phyloP scores from a whole-genome alignment of 805 yeast species.

The Monosporozyma solicola region DNA sequence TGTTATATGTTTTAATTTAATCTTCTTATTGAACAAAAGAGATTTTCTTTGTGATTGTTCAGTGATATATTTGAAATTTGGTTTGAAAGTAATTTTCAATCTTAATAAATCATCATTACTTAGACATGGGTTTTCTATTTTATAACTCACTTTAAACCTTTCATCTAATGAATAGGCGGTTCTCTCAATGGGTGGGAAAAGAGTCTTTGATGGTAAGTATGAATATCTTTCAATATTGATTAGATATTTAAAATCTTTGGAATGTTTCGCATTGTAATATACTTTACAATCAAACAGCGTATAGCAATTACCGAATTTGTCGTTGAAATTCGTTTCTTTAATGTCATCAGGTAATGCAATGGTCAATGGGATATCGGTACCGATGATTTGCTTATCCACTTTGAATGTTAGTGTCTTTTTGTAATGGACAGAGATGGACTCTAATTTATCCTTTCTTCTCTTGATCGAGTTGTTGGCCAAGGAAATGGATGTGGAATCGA shows the following conservation, averaged over 20 bases:
- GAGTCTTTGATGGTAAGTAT: constrained; percentile 35
- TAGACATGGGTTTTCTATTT: constrained; percentile 44
- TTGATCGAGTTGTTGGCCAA: background rate
- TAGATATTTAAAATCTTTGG: constrained; percentile 23
- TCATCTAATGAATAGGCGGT: constrained; percentile 39
- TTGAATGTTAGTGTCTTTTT: constrained; percentile 24
- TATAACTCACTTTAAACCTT: constrained; percentile 38
- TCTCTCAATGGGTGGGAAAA: constrained; percentile 44
- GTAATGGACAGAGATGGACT: constrained; percentile 24
- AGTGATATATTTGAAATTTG: constrained; percentile 22
- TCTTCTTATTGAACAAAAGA: constrained; percentile 20
- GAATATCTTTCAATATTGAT: constrained; percentile 49
- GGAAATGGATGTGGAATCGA: background rate
- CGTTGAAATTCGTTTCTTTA: constrained; percentile 42
- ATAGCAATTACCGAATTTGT: constrained; percentile 39
- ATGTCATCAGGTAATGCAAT: constrained; percentile 48
- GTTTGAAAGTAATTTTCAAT: constrained; percentile 34
- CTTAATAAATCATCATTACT: constrained; percentile 47
- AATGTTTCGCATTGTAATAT: constrained; percentile 8
- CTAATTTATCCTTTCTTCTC: constrained; percentile 14
- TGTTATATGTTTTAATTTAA: constrained; percentile 37
- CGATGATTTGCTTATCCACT: constrained; percentile 29
- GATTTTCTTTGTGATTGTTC: constrained; percentile 7
- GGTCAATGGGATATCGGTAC: constrained; percentile 51
- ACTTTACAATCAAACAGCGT: constrained; percentile 36